phyloP scores from a whole-genome alignment of 2,329 filamentous ascomycete genomes.

The Fusarium albidum region DNA sequence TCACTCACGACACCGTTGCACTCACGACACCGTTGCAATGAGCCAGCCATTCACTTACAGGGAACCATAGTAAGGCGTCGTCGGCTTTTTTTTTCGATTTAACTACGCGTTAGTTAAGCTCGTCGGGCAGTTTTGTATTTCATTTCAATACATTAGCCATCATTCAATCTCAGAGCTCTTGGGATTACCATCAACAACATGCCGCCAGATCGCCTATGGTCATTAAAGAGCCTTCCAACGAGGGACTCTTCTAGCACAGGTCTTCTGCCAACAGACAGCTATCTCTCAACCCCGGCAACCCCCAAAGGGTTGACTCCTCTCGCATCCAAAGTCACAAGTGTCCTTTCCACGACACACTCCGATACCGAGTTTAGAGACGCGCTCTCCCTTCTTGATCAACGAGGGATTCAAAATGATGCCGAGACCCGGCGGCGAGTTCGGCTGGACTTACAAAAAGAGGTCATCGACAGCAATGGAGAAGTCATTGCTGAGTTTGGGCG shows the following conservation, averaged over 20 bases:
- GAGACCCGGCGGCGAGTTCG: constrained; percentile 82
- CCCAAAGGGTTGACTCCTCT: constrained; percentile 68
- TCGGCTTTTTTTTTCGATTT: not conserved
- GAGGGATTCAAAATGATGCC: constrained; percentile 75
- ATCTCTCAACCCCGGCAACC: constrained; percentile 76
- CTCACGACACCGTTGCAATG: not conserved
- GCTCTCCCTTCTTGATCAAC: constrained; percentile 77
- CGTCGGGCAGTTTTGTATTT: not conserved
- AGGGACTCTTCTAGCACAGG: constrained; percentile 38
- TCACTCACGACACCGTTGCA: constrained; percentile 39
- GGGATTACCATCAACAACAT: constrained; percentile 18
- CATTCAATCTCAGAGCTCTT: constrained; percentile 1
- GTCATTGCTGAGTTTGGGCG: constrained; percentile 88
- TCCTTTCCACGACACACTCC: constrained; percentile 91
- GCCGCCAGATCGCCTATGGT: constrained; percentile 32
- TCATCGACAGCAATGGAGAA: constrained; percentile 90
- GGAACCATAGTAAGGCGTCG: not conserved
- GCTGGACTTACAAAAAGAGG: constrained; percentile 86
- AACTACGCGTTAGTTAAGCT: not conserved
- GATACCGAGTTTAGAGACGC: constrained; percentile 92
- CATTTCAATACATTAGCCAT: not conserved
- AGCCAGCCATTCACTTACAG: not conserved
- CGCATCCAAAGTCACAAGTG: constrained; percentile 81
- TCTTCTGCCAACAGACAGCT: constrained; percentile 82
- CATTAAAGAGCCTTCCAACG: constrained; percentile 31